Evolutionary conservation across 192 early-diverging fungal species (phyloP), one percentile per base, ranked within the genome.

Genomic region (Glomus cerebriforme): DNA sequence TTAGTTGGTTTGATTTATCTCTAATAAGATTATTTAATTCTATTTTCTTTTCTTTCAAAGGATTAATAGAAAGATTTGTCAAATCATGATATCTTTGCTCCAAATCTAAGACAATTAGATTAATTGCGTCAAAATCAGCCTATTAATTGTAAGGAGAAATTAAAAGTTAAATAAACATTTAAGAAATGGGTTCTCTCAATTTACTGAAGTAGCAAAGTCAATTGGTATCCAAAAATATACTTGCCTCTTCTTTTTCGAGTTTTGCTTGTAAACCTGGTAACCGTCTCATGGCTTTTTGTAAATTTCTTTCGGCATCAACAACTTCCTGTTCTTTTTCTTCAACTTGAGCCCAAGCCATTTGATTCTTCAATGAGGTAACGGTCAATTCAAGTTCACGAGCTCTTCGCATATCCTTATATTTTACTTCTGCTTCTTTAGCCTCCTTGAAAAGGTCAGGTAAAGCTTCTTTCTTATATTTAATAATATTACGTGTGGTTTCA

Each of bases 331-430:
- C 93, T 59, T 85, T 81, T 31, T 85, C 85, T 70, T 87, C 85
- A 34, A 94, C 88, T 65, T 88, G 86, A 17, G 92, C 88, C 96
- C 96, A 98, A 1, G 91, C 93, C 62, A 93, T 82, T 82, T 93
- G 86, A 34, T 93, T 87, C 74, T 92, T 90, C 34, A 95, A 81
- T 0, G 71, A 60, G 7, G 89, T 82, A 34, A 93, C 78, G n/a
- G 84, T 74, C 9, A 87, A 49, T 59, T 89, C 88, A 7, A 93
- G 60, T 43, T 92, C 82, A 27, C 87, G 85, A 0, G 91, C 91
- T 59, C 87, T 86, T 31, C 86, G 82, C 87, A 92, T 88, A 49
- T 93, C 92, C 67, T 93, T 88, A 75, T 87, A 93, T 27, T 87
- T 86, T 27, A 81, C 83, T 75, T 94, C 87, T 60, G 94, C 91